phyloP scores from a whole-genome alignment of 1,284 basidiomycete species.

The Cystobasidium slooffiae region DNA sequence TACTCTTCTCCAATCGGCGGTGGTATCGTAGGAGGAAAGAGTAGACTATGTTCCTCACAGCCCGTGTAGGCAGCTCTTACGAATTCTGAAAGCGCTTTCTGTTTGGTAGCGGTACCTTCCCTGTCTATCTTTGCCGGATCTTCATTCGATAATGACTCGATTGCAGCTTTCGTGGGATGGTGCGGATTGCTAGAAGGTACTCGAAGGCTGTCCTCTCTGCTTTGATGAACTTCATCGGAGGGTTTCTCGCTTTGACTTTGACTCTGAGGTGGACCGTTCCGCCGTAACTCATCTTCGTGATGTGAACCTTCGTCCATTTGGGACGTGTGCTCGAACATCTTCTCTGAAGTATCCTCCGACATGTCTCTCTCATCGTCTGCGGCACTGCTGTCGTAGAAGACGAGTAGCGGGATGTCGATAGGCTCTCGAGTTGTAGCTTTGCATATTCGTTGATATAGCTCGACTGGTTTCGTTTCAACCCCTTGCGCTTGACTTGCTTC shows the following conservation, averaged over 20 bases:
- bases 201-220: no score
- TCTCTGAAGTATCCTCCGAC: conserved; percentile 10
- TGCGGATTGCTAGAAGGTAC: no score
- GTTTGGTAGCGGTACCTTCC: no score
- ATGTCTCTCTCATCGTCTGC: conserved; percentile 36
- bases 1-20: not conserved
- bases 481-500: conserved; percentile 46
- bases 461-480: conserved; percentile 15
- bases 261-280: no score
- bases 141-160: no score
- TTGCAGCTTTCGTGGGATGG: no score
- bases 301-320: not conserved
- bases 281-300: not conserved
- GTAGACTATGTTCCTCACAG: not conserved
- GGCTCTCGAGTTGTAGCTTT: conserved; percentile 7
- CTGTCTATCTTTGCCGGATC: no score
- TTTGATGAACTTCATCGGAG: no score
- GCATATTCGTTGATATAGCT: conserved; percentile 22
- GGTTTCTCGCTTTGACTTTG: no score
- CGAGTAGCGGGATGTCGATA: conserved; percentile 11
- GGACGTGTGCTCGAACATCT: not conserved
- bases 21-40: conserved; percentile 27
- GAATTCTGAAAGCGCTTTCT: not conserved
- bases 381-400: conserved; percentile 42
- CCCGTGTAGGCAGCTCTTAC: conserved; percentile 17